Base-by-base conservation (phyloP, 2,329 filamentous ascomycete genomes). In the Lachnellula hyalina region DNA sequence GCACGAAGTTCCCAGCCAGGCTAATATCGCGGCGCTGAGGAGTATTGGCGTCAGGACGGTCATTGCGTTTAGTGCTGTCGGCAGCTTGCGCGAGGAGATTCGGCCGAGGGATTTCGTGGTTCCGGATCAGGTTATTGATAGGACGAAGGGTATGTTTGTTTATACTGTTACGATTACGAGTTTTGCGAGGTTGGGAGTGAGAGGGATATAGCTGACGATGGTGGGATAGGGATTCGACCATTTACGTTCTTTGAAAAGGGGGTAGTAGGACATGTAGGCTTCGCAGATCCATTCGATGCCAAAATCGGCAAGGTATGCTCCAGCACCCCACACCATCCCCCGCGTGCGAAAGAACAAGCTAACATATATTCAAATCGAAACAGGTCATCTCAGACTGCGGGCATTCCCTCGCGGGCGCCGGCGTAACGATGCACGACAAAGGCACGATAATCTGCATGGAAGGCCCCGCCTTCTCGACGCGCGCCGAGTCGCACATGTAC, bases 11-110 rank as follows among this genome's bases (percentile, higher is more conserved):
- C 91, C 92, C 56, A 83, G 86, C 62, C 90, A 90, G 61, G 94
- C 94, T 73, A 99, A 97, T 77, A 96, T 99, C 67, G 93, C 94
- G n/a, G 94, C 94, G n/a, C 80, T 99, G 60, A 86, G 94, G 62
- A 85, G 83, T 66, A 79, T 99, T 58, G 94, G 94, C 63, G 94
- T 97, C 46, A 86, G 92, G 67, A 89, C 85, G 70, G 83, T 97
- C 71, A 89, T 99, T 69, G 91, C 93, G 61, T 99, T 99, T 77
- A 93, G 87, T 61, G 94, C 94, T 48, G 94, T 99, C 54, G 94
- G 94, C 59, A 93, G 87, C 67, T 77, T 99, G 70, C 90, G 88
- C 70, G 94, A 96, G 76, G 83, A 90, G 68, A 93, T 99, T 72
- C 90, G 89, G 74, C 94, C 94, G 44, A 87, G 94, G 75, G 94